Evolutionary conservation across 306 rosid genomes (phyloP), one percentile per base, ranked within the genome.

Genomic region (Mucuna pruriens): DNA sequence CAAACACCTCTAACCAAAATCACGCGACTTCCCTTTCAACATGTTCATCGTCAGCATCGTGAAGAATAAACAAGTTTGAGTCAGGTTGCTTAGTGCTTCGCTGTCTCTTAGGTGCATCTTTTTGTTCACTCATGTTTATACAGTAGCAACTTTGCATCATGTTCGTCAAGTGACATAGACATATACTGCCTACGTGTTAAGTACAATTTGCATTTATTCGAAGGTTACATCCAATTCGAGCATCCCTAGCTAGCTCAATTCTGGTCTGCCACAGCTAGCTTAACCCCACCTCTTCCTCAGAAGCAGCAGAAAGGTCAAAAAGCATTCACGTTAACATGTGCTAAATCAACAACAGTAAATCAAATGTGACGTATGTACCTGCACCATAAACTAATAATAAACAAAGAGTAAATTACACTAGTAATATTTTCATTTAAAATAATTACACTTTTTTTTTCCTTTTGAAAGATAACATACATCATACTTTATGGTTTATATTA

Each of bases 231-330:
- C 46, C 46, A 71, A 71, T 49, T 49, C 16, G 33, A 71, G 77
- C 77, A 71, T 15, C 63, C 17, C 46, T 52, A 38, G 13, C 66
- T 52, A 74, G 20, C 66, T 74, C 51, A 25, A 19, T n/a, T 31
- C 40, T 71, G 31, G 36, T 73, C 49, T 73, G 66, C 22, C 78
- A 54, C 67, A 74, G 52, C 78, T 74, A 73, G 38, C 54, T 38
- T 55, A 54, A 74, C 67, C 67, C 67, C 67, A 55, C 77, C 48
- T 73, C 49, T 73, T 40, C 65, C 33, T 72, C 64, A 26, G 16
- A 16, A 29, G 45, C 9, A n/a, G 40, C 10, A 31, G 2, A 71
- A 49, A 49, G 46, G 17, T 71, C 77, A 71, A 71, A 71, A 71
- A 49, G 31, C 63, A 29, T 49, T 49, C 77, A 49, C 15, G 31